Evolutionary conservation across 371 early-diverging fungal genomes (phyloP), one percentile per base, ranked within the genome.

Genomic region (Mortierella sp.): DNA sequence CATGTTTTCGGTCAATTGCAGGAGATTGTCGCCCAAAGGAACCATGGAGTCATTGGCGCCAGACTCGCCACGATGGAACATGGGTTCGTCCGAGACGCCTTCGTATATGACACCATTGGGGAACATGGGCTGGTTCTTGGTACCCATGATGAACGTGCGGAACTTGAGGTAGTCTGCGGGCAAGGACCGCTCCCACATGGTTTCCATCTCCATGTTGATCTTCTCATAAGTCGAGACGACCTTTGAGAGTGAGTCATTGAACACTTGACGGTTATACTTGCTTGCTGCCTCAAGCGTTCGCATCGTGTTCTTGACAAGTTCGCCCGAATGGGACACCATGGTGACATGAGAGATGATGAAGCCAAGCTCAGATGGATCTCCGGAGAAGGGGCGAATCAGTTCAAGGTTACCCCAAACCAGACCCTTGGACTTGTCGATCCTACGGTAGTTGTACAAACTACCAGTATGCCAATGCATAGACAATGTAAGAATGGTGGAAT

Each of bases 41-140:
- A 95, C 86, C 79, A 95, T 94, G 5, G 88, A 89, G 60, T 94
- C 95, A 79, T 95, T 95, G 45, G 95, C 94, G 21, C 95, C 95
- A 17, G 88, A 86, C 60, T 94, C 95, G 27, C 95, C 95, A 60
- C 95, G 85, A 73, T 89, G 93, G 65, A 76, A 82, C 37, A 86
- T 78, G 10, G 90, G 88, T 28, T 81, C 53, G 31, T 86, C 86
- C 22, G 83, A 82, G 12, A 90, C 87, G 48, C 91, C 92, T 79
- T 95, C 95, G 68, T 92, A 95, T 57, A 92, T 79, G 43, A 95
- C 84, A 43, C 95, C 95, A 43, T 91, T 85, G 64, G 91, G 93
- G 82, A 94, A 94, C 92, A 94, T 92, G 49, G 94, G 90, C 85
- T 93, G 92, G 72, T 90, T 88, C 80, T 92, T 93, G 56, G 90